Conservation (phyloP, 805 yeast species). For the Priceomyces medius region DNA sequence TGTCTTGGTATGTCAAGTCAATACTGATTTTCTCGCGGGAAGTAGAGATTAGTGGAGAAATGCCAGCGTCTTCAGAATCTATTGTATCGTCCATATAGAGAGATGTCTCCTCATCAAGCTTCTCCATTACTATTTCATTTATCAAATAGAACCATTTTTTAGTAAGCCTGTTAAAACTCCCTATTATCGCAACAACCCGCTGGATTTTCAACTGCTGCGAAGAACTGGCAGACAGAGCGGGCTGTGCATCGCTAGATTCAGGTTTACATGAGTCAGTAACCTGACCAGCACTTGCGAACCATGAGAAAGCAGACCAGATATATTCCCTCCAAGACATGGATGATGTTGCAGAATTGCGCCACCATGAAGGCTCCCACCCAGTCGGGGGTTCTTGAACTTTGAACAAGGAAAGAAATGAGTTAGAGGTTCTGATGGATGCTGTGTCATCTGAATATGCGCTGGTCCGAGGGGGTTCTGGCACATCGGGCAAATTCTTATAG, state of each 20-base stretch:
- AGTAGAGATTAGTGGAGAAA: background rate
- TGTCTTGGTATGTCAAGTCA: constrained; percentile 40
- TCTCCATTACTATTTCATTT: constrained; percentile 35
- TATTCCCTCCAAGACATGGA: constrained; percentile 56
- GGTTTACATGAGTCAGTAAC: constrained; percentile 13
- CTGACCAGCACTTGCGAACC: constrained; percentile 91
- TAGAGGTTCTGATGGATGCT: constrained; percentile 28
- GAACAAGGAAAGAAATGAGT: constrained; percentile 18
- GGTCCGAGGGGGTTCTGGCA: constrained; percentile 7
- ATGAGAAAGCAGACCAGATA: constrained; percentile 67
- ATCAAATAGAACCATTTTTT: constrained; percentile 36
- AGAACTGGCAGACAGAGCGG: constrained; percentile 2
- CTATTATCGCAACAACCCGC: constrained; percentile 28
- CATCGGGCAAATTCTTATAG: constrained; percentile 23
- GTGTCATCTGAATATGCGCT: constrained; percentile 25
- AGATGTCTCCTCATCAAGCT: constrained; percentile 14
- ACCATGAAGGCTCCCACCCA: constrained; percentile 39
- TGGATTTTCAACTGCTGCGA: constrained; percentile 9
- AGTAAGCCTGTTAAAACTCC: constrained; percentile 40
- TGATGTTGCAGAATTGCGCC: constrained; percentile 43
- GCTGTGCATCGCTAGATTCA: constrained; percentile 7
- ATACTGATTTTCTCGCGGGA: constrained; percentile 17
- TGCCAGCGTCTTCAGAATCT: constrained; percentile 4
- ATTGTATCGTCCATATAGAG: background rate
- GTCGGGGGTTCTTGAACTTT: constrained; percentile 9